phyloP scores from a whole-genome alignment of 768 basidiomycete genomes.

The Xerocomellus amylosporus region DNA sequence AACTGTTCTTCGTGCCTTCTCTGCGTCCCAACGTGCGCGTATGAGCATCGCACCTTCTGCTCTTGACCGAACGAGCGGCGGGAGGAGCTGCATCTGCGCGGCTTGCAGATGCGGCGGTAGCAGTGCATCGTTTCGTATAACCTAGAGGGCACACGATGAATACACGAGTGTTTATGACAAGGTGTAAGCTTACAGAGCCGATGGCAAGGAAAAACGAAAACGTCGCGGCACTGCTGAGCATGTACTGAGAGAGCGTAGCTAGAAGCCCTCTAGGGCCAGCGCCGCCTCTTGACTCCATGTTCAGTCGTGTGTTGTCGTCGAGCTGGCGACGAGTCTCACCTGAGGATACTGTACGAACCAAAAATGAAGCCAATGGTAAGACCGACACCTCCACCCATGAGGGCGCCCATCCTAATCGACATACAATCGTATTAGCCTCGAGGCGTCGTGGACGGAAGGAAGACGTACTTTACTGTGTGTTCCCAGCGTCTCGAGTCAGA shows the following conservation, averaged over 20 bases:
- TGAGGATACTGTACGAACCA: constrained; percentile 86
- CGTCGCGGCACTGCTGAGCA: constrained; percentile 96
- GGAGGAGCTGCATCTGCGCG: constrained; percentile 54
- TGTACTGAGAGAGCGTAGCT: constrained; percentile 94
- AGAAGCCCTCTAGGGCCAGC: constrained; percentile 88
- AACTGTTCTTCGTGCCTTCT: constrained; percentile 37
- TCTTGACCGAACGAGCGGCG: constrained; percentile 59
- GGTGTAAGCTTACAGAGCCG: constrained; percentile 63
- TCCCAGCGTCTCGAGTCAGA: constrained; percentile 10
- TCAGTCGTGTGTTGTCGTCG: constrained; percentile 2
- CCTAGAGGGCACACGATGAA: constrained; percentile 44
- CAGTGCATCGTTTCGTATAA: constrained; percentile 79
- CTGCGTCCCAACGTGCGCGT: constrained; percentile 73
- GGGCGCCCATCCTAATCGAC: constrained; percentile 76
- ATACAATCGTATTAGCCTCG: constrained; percentile 1
- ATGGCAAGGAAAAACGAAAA: constrained; percentile 97
- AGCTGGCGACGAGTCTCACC: constrained; percentile 47
- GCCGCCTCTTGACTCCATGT: constrained; percentile 63
- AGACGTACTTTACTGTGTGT: constrained; percentile 57
- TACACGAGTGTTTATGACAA: neutral
- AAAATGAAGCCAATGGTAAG: constrained; percentile 98
- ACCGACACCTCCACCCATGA: constrained; percentile 92
- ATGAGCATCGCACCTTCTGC: constrained; percentile 68
- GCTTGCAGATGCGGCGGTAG: constrained; percentile 62
- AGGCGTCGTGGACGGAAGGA: neutral